Evolutionary conservation across 805 yeast genomes (phyloP).

Genomic region (Brettanomyces nanus): DNA sequence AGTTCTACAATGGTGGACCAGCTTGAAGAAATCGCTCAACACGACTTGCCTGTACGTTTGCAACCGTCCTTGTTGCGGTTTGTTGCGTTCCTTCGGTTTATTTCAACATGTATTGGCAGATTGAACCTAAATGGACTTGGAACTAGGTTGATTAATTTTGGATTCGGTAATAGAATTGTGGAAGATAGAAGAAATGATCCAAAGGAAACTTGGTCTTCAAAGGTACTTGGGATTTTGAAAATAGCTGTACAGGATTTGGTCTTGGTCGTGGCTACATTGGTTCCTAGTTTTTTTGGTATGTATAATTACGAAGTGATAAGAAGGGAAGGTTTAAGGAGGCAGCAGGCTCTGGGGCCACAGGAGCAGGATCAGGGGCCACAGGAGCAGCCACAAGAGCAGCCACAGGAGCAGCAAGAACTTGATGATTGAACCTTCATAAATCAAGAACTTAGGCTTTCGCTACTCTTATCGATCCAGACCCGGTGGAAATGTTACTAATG

Average conservation of each 20-base stretch:
- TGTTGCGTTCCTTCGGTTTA: background rate
- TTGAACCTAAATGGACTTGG: background rate
- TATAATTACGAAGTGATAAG: conserved; percentile 9
- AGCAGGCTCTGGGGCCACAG: too few species aligned
- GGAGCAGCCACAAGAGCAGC: too few species aligned
- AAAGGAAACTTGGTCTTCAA: background rate
- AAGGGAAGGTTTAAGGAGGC: conserved; percentile 1
- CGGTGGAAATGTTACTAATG: too few species aligned
- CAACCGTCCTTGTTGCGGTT: background rate
- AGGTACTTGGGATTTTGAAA: background rate
- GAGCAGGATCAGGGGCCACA: too few species aligned
- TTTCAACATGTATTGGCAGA: background rate
- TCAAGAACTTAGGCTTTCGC: too few species aligned
- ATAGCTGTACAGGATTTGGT: conserved; percentile 13
- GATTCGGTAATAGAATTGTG: conserved; percentile 9
- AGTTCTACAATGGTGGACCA: background rate
- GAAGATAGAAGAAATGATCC: background rate
- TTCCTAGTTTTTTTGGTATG: conserved; percentile 13
- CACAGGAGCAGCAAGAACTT: too few species aligned
- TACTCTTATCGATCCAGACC: too few species aligned
- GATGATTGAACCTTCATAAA: too few species aligned
- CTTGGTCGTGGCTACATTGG: conserved; percentile 12
- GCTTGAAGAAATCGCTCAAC: conserved; percentile 4
- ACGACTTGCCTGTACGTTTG: conserved; percentile 3
- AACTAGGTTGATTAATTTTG: background rate